Percentiles rank a stretch among this genome's conserved stretches.
These are phyloP conservation scores for Gentiana dahurica DNA, from an alignment of 257 asterid species.

Conservation along the genomic window DNA sequence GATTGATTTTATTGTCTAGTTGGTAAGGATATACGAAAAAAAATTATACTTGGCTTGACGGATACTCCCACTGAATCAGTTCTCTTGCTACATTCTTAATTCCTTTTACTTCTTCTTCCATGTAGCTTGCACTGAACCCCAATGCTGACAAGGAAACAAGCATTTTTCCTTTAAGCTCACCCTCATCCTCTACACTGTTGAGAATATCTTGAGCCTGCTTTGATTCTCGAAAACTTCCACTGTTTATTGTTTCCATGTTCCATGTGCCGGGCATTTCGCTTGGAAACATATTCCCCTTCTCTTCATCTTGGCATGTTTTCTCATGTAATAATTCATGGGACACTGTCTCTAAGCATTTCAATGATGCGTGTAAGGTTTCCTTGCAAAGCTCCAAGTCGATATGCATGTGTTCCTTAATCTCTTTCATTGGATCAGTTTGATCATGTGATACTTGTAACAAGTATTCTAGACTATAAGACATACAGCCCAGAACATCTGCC, in stretches of 20 bases:
- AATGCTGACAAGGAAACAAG: slow-evolving; percentile 46
- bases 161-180: slow-evolving; percentile 25
- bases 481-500: slow-evolving; percentile 47
- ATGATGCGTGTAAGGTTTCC: slow-evolving; percentile 28
- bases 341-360: slow-evolving; percentile 46
- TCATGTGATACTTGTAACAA: slow-evolving; percentile 38
- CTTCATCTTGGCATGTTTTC: slow-evolving; percentile 13
- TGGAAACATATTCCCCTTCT: slow-evolving; percentile 9
- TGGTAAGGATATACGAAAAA: too few relatives aligned
- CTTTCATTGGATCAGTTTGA: slow-evolving; percentile 26
- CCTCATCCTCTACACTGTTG: slow-evolving; percentile 12
- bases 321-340: slow-evolving; percentile 55
- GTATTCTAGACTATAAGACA: slow-evolving; percentile 29
- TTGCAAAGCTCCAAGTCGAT: slow-evolving; percentile 22
- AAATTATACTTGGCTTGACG: slow-evolving; percentile 19
- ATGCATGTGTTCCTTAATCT: slow-evolving; percentile 1
- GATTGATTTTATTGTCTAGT: too few relatives aligned
- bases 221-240: slow-evolving; percentile 20
- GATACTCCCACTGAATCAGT: slow-evolving; percentile 75
- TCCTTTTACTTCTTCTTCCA: slow-evolving; percentile 47
- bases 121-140: slow-evolving; percentile 46
- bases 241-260: not conserved
- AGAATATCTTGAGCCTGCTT: slow-evolving; percentile 25
- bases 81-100: slow-evolving; percentile 59
- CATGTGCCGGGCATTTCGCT: slow-evolving; percentile 26